A percentile compares a stretch with the other conserved stretches of the same genome.
phyloP scores from a whole-genome alignment of 805 yeast species.

The Candida succiphila region DNA sequence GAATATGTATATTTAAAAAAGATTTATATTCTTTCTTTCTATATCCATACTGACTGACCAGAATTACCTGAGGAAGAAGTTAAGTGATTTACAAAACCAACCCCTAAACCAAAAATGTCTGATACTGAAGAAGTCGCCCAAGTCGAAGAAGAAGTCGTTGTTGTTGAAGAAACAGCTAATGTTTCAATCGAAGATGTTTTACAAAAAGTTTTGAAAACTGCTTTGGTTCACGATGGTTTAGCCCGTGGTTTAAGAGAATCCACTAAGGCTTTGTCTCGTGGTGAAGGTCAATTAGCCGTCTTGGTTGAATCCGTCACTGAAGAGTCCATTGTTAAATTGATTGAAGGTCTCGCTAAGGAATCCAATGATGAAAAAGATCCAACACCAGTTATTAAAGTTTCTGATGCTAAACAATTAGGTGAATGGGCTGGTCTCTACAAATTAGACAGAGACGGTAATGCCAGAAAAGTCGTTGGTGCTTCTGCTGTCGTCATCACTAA shows the following conservation, averaged over 20 bases:
- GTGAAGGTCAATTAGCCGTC: conserved; percentile 97
- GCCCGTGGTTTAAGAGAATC: conserved; percentile 99
- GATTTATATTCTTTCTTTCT: neutral
- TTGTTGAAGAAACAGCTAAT: conserved; percentile 76
- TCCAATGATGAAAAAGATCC: conserved; percentile 92
- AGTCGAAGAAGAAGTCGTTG: conserved; percentile 63
- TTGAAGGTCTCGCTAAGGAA: conserved; percentile 99
- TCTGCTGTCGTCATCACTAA: conserved; percentile 98
- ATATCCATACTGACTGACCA: conserved; percentile 22
- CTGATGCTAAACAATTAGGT: conserved; percentile 99
- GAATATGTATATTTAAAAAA: neutral
- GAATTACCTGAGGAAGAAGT: conserved; percentile 32
- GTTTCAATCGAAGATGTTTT: conserved; percentile 97
- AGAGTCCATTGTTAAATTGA: conserved; percentile 91
- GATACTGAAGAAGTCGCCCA: conserved; percentile 93
- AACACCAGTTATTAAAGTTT: conserved; percentile 97
- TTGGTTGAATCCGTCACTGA: conserved; percentile 98
- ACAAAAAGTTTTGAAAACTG: conserved; percentile 95
- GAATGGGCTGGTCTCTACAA: conserved; percentile 99
- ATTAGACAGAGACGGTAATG: conserved; percentile 99
- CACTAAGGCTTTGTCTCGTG: conserved; percentile 94
- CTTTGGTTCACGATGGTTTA: conserved; percentile 98
- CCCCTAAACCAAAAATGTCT: conserved; percentile 44
- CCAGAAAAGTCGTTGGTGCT: conserved; percentile 99
- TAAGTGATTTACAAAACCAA: conserved; percentile 5